Evolutionary conservation across 2,329 filamentous ascomycete genomes (phyloP), one percentile per base, ranked within the genome.

Genomic region (Hymenoscyphus occultus): DNA sequence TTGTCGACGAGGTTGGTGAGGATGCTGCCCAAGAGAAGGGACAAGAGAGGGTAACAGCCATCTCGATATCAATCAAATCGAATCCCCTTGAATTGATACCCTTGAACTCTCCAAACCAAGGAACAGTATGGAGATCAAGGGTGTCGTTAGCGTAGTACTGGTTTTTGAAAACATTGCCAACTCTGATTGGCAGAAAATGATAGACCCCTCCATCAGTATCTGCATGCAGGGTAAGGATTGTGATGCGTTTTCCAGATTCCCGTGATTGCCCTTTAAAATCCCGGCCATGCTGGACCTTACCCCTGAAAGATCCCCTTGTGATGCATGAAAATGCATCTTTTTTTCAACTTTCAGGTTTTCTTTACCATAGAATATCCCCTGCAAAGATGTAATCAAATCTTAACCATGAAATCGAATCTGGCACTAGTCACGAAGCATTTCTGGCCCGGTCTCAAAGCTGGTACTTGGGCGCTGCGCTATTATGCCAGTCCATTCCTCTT

Each of bases 331-430:
- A 10, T 51, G n/a, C 7, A 22, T 51, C 45, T 51, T 51, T 22
- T n/a, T 22, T 51, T n/a, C 48, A 62, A 56, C 48, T 62, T 62
- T 39, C 45, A 62, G 39, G 48, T 62, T 62, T 56, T 56, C 31
- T 32, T 45, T 51, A 51, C 60, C 48, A 62, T 56, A 56, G 35
- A 42, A 62, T 2, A 39, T 35, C 48, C 32, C 45, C 45, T 51
- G 45, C n/a, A 12, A n/a, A 51, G 22, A 12, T 9, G 45, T 28
- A 51, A 51, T 51, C 22, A 19, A n/a, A 51, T 51, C 22, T 51
- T n/a, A 19, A 51, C 45, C 45, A 51, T 19, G 45, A 7, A 19
- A 22, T 22, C 19, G 45, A 51, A 51, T 22, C n/a, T 19, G n/a
- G 19, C 45, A 51, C 45, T 51, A 12, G n/a, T 51, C 45, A 51